Percentiles rank a stretch among this genome's conserved stretches.
phyloP scores from a whole-genome alignment of 306 rosid species.

The Gastrolobium bilobum region DNA sequence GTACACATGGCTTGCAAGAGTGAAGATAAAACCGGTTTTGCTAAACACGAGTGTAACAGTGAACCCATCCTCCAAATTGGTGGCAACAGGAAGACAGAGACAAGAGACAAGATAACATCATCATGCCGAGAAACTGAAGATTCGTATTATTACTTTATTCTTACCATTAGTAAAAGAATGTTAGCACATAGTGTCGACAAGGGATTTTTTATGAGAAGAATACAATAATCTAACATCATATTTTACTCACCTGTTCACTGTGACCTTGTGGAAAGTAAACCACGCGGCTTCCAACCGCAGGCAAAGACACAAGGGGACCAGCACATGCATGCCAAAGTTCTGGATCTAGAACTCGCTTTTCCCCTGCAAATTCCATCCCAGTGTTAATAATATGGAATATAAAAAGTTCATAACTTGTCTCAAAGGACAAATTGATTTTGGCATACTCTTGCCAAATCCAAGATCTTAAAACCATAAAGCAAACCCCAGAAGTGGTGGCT shows the following conservation, averaged over 20 bases:
- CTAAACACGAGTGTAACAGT: conserved; percentile 25
- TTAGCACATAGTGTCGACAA: conserved; percentile 33
- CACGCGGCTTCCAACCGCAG: conserved; percentile 90
- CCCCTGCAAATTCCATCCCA: conserved; percentile 74
- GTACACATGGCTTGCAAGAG: conserved; percentile 6
- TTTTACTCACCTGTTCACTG: conserved; percentile 83
- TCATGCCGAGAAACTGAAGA: conserved; percentile 42
- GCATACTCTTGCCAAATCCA: conserved; percentile 42
- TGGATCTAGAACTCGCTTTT: conserved; percentile 85
- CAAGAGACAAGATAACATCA: conserved; percentile 36
- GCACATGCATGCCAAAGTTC: conserved; percentile 99
- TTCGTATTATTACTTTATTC: conserved; percentile 48
- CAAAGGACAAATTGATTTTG: conserved; percentile 36
- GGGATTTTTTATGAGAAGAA: conserved; percentile 8
- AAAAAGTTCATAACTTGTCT: conserved; percentile 32
- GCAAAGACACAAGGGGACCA: conserved; percentile 94
- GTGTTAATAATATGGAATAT: conserved; percentile 40
- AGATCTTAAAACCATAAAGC: conserved; percentile 46
- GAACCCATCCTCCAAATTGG: conserved; percentile 37
- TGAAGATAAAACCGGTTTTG: conserved; percentile 15
- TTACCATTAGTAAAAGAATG: conserved; percentile 39
- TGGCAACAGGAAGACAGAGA: conserved; percentile 35
- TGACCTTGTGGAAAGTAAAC: conserved; percentile 98
- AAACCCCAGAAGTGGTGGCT: conserved; percentile 34
- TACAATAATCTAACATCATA: conserved; percentile 45